These are phyloP conservation scores for Taxawa tesnikishii DNA, from an alignment of 2,329 filamentous ascomycete genomes.

Conservation along the genomic window DNA sequence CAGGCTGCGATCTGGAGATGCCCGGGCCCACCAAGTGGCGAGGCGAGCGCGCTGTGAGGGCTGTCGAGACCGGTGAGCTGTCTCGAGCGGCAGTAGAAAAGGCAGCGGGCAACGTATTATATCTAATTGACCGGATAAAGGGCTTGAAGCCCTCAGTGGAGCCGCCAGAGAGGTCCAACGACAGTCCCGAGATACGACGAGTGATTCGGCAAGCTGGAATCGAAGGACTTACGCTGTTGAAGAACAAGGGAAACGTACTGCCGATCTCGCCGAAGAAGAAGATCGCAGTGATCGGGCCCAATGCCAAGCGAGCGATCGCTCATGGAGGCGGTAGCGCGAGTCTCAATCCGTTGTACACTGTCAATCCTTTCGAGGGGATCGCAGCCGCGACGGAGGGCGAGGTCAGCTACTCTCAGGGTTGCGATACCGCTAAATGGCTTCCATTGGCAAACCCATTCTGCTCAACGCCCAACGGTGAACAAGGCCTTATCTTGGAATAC, in stretches of 20 bases:
- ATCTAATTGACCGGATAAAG: slow-evolving; percentile 1
- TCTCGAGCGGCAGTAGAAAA: slow-evolving; percentile 1
- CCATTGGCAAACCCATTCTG: neutral
- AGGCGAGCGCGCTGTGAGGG: neutral
- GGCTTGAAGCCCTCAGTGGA: slow-evolving; percentile 1
- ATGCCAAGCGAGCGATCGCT: slow-evolving; percentile 52
- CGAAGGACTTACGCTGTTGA: slow-evolving; percentile 57
- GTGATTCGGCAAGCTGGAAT: slow-evolving; percentile 52
- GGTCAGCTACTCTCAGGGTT: neutral
- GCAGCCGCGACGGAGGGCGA: neutral
- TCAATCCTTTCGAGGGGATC: slow-evolving; percentile 5
- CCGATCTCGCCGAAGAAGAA: slow-evolving; percentile 50
- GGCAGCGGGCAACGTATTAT: slow-evolving; percentile 2
- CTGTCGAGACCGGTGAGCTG: slow-evolving; percentile 3
- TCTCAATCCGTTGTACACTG: slow-evolving; percentile 3
- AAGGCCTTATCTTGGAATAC: neutral
- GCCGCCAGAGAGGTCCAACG: slow-evolving; percentile 2
- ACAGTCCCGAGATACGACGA: slow-evolving; percentile 44
- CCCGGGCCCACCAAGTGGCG: slow-evolving; percentile 54
- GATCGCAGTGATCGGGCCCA: slow-evolving; percentile 59
- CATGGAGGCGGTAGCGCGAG: slow-evolving; percentile 7
- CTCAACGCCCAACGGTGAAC: neutral
- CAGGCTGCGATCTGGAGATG: slow-evolving; percentile 77
- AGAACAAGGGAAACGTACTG: slow-evolving; percentile 51
- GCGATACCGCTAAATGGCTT: neutral